phyloP scores from a whole-genome alignment of 2,329 filamentous ascomycete species.

The Cercospora berteroae region DNA sequence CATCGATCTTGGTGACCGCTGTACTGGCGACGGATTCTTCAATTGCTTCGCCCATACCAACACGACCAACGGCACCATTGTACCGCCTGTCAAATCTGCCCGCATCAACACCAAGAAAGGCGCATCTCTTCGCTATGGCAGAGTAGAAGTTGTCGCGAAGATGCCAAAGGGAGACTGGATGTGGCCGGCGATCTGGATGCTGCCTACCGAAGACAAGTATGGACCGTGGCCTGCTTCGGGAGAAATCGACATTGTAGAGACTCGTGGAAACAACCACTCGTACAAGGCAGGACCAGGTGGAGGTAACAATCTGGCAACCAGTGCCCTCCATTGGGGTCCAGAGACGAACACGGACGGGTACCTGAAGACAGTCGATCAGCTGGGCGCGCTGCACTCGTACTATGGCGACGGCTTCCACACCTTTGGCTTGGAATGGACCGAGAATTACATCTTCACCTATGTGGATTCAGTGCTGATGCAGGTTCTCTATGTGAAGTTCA shows the following conservation, averaged over 20 bases:
- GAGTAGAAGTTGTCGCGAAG: constrained; percentile 75
- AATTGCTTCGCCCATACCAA: constrained; percentile 73
- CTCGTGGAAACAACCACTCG: constrained; percentile 76
- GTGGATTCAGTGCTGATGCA: constrained; percentile 77
- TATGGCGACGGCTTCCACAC: constrained; percentile 69
- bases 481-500: constrained; percentile 67
- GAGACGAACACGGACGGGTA: constrained; percentile 69
- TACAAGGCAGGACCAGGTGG: constrained; percentile 61
- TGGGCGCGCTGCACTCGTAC: constrained; percentile 69
- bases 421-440: constrained; percentile 80
- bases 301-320: constrained; percentile 77
- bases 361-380: constrained; percentile 81
- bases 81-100: constrained; percentile 74
- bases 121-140: constrained; percentile 73
- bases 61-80: constrained; percentile 70
- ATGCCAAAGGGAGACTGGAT: constrained; percentile 79
- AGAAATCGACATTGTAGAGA: constrained; percentile 80
- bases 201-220: constrained; percentile 70
- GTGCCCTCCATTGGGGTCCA: constrained; percentile 79
- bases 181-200: constrained; percentile 91
- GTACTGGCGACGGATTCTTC: constrained; percentile 59
- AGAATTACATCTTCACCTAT: constrained; percentile 86
- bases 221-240: constrained; percentile 76
- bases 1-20: constrained; percentile 66
- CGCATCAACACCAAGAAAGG: constrained; percentile 73